Conservation (phyloP, 176 grass and related monocot genomes). For the Carex kokanica region DNA sequence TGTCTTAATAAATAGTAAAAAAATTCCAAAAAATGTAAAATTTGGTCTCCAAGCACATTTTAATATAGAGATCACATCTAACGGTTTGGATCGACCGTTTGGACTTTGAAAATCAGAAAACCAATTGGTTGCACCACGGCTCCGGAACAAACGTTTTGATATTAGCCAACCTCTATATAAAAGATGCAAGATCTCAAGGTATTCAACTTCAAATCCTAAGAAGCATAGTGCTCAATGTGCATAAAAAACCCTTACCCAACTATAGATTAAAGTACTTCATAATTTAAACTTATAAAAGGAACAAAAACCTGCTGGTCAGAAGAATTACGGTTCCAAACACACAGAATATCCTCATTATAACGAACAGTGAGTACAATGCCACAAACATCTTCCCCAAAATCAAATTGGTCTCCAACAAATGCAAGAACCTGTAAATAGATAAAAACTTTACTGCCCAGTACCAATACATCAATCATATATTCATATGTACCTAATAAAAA, state of each 20-base stretch:
- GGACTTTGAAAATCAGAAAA: no score
- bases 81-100: no score
- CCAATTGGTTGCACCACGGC: no score
- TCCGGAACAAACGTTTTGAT: no score
- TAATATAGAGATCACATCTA: no score
- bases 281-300: neutral
- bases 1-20: no score
- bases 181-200: neutral
- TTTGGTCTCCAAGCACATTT: no score
- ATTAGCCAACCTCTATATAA: neutral
- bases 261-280: neutral
- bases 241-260: neutral
- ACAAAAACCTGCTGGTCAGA: slow-evolving; percentile 74
- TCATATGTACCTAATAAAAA: neutral
- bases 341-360: slow-evolving; percentile 89
- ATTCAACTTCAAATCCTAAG: neutral
- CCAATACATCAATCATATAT: neutral
- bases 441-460: neutral
- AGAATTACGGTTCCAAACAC: slow-evolving; percentile 95
- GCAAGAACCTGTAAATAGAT: slow-evolving; percentile 62
- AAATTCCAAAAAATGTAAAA: no score
- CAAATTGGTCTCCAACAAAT: slow-evolving; percentile 93
- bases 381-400: slow-evolving; percentile 84
- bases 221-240: neutral
- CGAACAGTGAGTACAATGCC: slow-evolving; percentile 86